Evolutionary conservation across 140 eudicot genomes (phyloP), one percentile per base, ranked within the genome.

Genomic region (Bidens hawaiensis): DNA sequence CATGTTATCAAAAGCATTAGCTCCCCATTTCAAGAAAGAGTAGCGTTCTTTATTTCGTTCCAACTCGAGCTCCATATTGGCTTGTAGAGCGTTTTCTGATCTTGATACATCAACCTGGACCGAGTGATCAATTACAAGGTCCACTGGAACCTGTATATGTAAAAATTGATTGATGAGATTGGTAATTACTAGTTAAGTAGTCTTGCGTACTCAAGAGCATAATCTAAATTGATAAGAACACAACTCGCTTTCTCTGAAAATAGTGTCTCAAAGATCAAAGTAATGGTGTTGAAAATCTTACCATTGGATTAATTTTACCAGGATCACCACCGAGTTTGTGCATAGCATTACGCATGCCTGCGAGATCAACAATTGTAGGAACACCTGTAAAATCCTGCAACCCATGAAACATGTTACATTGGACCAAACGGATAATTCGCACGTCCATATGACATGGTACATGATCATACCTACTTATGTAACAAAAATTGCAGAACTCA

Each of bases 281-380:
- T 34, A 34, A 30, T 9, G 62, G 42, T 67, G 64, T 36, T 51
- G 27, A 48, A 34, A 18, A 18, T 16, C 27, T n/a, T n/a, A n/a
- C n/a, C 21, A n/a, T 14, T 8, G 90, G 95, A 68, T 86, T 86
- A 53, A 86, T 86, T 79, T 82, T 79, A 64, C 73, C 69, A 23
- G 83, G 75, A 64, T 82, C 81, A 26, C 85, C 82, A 41, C 83
- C 86, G 46, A 82, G 90, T 28, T 80, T 77, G 70, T 72, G 79
- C 87, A 82, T 82, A 34, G 90, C 90, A 80, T 80, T 85, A 48
- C 95, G 80, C 95, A 86, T 80, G 26, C 85, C 83, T 31, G 90
- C 95, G 18, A 86, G 84, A 74, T 86, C 95, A 25, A 86, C 90
- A 43, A 79, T 71, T 62, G 95, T 88, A 6, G 95, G 90, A 22